Conservation (phyloP, 495 filamentous ascomycete genomes). For the Lophiostoma macrostomum region DNA sequence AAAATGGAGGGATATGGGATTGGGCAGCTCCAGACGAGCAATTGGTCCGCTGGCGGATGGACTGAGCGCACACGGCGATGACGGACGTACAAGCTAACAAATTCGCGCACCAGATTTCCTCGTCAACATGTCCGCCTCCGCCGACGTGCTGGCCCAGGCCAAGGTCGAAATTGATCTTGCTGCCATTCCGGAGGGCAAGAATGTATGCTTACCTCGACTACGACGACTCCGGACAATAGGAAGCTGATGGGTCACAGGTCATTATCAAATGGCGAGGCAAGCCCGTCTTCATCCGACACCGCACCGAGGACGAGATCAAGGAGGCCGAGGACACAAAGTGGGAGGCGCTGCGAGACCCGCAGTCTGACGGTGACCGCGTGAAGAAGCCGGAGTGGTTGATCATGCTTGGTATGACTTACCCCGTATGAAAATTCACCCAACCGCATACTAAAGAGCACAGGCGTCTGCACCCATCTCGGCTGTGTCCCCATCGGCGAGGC, state of each 20-base stretch:
- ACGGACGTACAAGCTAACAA: conserved; percentile 22
- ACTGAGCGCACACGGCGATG: conserved; percentile 11
- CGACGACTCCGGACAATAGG: background rate
- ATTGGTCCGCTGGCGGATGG: conserved; percentile 20
- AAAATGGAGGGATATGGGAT: background rate
- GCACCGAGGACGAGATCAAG: conserved; percentile 67
- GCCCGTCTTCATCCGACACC: conserved; percentile 99
- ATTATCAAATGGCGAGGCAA: conserved; percentile 99
- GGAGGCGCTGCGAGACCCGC: conserved; percentile 79
- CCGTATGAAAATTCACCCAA: too few relatives aligned
- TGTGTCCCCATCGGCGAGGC: conserved; percentile 99
- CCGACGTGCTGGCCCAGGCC: conserved; percentile 96
- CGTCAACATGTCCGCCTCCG: conserved; percentile 99
- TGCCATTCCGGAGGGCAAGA: conserved; percentile 97
- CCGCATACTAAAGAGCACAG: conserved; percentile 42
- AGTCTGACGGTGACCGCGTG: conserved; percentile 86
- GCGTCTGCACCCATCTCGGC: conserved; percentile 97
- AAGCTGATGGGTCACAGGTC: conserved; percentile 55
- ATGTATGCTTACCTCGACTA: conserved; percentile 57
- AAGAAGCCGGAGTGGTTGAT: conserved; percentile 98
- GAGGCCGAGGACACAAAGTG: conserved; percentile 58
- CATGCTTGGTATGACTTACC: conserved; percentile 95
- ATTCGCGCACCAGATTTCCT: conserved; percentile 73
- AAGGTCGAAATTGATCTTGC: conserved; percentile 97
- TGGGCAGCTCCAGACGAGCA: conserved; percentile 5